A percentile compares a stretch with the other conserved stretches of the same genome.
phyloP scores from a whole-genome alignment of 139 green algal species.

The Chlamydomonas sp. region DNA sequence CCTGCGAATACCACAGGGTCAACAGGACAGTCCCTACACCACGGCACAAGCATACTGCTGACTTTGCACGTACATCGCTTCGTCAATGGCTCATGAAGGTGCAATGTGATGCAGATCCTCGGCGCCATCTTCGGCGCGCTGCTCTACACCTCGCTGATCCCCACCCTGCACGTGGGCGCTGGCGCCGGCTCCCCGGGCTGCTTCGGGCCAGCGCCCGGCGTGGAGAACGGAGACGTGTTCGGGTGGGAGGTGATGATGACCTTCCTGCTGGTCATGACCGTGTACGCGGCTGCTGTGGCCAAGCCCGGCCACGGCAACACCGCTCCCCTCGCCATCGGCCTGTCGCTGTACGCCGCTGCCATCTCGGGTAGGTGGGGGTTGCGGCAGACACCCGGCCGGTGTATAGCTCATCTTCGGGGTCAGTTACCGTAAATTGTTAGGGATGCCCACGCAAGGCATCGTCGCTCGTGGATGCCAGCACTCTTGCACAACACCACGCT shows the following conservation, averaged over 20 bases:
- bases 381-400: no score
- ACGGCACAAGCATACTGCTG: no score
- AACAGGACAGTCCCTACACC: no score
- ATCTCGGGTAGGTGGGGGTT: constrained; percentile 64
- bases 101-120: constrained; percentile 55
- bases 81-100: neutral
- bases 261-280: constrained; percentile 67
- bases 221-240: constrained; percentile 62
- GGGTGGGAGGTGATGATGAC: constrained; percentile 78
- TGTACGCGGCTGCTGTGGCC: constrained; percentile 73
- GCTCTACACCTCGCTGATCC: constrained; percentile 67
- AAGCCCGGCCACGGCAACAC: constrained; percentile 74
- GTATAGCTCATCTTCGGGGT: neutral
- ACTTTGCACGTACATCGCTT: no score
- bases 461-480: neutral
- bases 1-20: no score
- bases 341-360: constrained; percentile 79
- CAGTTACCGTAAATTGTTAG: neutral
- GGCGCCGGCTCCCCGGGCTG: constrained; percentile 56
- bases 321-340: constrained; percentile 69
- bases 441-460: neutral
- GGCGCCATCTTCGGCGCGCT: constrained; percentile 73
- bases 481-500: no score
- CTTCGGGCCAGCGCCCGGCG: constrained; percentile 48
- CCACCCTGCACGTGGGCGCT: constrained; percentile 50